Conservation (phyloP, 306 rosid species). For the Crataegus laevigata region DNA sequence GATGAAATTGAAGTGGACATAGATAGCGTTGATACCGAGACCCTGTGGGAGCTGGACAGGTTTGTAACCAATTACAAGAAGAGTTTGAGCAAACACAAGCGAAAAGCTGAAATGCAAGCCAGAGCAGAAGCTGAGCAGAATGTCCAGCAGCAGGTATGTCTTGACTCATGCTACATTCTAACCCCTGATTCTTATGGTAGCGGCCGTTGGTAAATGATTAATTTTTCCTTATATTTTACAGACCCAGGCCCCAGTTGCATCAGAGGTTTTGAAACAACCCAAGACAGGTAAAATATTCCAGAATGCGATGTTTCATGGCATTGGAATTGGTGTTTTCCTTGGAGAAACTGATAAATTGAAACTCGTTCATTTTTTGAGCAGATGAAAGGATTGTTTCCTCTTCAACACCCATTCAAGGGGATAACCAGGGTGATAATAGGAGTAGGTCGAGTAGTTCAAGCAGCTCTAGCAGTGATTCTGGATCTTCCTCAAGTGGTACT, state of each 20-base stretch:
- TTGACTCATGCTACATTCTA: constrained; percentile 1
- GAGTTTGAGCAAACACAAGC: constrained; percentile 86
- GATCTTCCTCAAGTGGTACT: constrained; percentile 93
- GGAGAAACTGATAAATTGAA: constrained; percentile 5
- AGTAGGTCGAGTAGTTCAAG: constrained; percentile 95
- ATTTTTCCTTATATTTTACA: constrained; percentile 2
- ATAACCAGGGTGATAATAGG: constrained; percentile 49
- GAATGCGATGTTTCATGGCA: constrained; percentile 1
- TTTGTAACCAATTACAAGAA: constrained; percentile 88
- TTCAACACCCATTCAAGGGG: constrained; percentile 47
- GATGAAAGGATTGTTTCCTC: constrained; percentile 48
- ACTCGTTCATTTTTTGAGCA: constrained; percentile 16
- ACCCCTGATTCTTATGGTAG: neutral
- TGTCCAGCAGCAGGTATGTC: constrained; percentile 40
- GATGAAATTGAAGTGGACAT: constrained; percentile 96
- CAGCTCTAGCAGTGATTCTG: constrained; percentile 96
- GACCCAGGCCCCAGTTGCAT: constrained; percentile 37
- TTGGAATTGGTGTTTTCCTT: constrained; percentile 3
- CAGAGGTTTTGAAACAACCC: constrained; percentile 38
- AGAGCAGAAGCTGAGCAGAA: constrained; percentile 46
- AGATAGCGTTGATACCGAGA: constrained; percentile 84
- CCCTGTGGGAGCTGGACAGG: constrained; percentile 97
- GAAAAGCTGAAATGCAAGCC: constrained; percentile 71
- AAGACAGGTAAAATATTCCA: constrained; percentile 42
- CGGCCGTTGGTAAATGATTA: constrained; percentile 6